Evolutionary conservation across 2,329 filamentous ascomycete species (phyloP), one percentile per base, ranked within the genome.

Genomic region (Colletotrichum camelliae): DNA sequence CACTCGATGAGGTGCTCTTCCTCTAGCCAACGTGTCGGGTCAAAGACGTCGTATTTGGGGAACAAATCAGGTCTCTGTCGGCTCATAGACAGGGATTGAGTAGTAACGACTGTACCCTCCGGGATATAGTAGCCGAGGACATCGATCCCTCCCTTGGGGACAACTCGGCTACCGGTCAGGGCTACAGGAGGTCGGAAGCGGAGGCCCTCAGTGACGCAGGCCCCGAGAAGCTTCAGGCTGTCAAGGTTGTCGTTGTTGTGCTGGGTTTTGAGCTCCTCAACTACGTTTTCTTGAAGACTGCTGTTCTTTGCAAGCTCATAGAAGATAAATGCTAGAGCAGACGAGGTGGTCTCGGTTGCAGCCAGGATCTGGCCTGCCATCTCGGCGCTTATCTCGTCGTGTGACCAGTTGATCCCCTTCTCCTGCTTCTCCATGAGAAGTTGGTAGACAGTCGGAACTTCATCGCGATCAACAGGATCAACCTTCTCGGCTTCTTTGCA

Each of bases 351-450:
- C 67, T 77, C 76, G 13, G 67, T 78, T 18, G 75, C 77, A 16
- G 78, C 74, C 18, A 77, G 74, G 18, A 78, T 64, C 57, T 79
- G 75, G 39, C 78, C 77, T 5, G 77, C 78, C 72, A 79, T 77
- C 66, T 78, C 78, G 57, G 74, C 77, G 21, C 70, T 74, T 57
- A 79, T 57, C 33, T 76, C 78, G 24, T 75, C 9, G n/a, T 75
- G 65, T 16, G 21, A 37, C 66, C 70, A 76, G 5, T 58, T 39
- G 13, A 27, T 48, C 2, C 65, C 39, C 58, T 77, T 62, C n/a
- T 64, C 72, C 27, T 73, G 66, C 37, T 75, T 65, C 64, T 74
- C 39, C 61, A 48, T 72, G 29, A 77, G 61, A 24, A 76, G 62
- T 18, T 76, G 55, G 5, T 76, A 74, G 5, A 78, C 75, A 4